Evolutionary conservation across 2,329 filamentous ascomycete genomes (phyloP).

Genomic region (Trichoderma sp.): DNA sequence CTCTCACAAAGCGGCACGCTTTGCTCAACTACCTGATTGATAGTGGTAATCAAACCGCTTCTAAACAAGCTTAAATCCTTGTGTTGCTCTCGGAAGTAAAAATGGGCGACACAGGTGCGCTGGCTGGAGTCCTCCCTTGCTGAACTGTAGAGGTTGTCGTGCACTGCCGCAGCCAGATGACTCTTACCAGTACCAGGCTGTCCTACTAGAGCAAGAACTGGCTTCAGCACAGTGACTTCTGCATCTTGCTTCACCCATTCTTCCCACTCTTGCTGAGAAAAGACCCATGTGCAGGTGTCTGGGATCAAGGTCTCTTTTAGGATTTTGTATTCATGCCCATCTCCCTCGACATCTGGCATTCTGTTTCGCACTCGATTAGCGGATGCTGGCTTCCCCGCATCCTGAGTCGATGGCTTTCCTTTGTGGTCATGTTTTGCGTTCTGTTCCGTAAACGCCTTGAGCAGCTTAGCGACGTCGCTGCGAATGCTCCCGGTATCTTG

Average conservation of each 20-base stretch:
- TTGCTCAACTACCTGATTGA: conserved; percentile 32
- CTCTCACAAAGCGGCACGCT: conserved; percentile 31
- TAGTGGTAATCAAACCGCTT: conserved; percentile 28
- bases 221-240: background rate
- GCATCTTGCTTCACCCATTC: conserved; percentile 25
- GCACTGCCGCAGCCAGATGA: conserved; percentile 27
- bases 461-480: conserved; percentile 29
- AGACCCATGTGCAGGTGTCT: conserved; percentile 34
- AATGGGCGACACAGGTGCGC: conserved; percentile 30
- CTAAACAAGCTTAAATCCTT: conserved; percentile 25
- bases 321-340: conserved; percentile 27
- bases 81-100: conserved; percentile 38
- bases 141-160: conserved; percentile 23
- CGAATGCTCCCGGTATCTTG: conserved; percentile 29
- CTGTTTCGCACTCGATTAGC: conserved; percentile 27
- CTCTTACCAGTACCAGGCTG: conserved; percentile 35
- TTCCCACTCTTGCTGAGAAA: conserved; percentile 28
- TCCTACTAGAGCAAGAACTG: conserved; percentile 30
- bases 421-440: conserved; percentile 22
- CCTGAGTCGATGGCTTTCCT: conserved; percentile 20
- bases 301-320: conserved; percentile 31
- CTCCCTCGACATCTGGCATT: conserved; percentile 24
- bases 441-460: conserved; percentile 27
- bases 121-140: conserved; percentile 21
- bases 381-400: conserved; percentile 25